A percentile compares a stretch with the other conserved stretches of the same genome.
Conservation (phyloP, 345 rosid species). For the Eucalyptus cloeziana region DNA sequence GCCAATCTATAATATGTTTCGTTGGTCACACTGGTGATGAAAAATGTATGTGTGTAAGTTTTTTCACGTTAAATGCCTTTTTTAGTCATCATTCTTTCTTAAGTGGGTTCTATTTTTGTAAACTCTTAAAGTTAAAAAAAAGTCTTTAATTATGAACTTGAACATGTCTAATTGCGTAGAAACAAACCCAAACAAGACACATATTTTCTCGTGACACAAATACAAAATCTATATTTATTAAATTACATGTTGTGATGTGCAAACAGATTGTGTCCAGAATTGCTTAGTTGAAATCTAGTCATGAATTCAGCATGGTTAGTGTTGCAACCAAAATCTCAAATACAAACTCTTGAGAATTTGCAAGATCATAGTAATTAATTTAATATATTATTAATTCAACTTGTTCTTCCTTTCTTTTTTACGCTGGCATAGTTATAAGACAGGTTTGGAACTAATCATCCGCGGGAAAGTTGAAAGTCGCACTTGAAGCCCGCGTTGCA, state of each 20-base stretch:
- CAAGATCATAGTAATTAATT: background rate
- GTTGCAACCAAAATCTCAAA: background rate
- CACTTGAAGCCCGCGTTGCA: background rate
- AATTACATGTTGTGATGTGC: fast-evolving
- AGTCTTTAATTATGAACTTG: background rate
- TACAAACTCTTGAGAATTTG: background rate
- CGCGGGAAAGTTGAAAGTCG: background rate
- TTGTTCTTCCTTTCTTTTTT: background rate
- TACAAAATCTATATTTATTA: background rate
- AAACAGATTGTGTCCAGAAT: background rate
- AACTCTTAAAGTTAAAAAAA: background rate
- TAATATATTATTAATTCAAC: background rate
- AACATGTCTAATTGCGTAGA: background rate
- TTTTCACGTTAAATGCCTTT: background rate
- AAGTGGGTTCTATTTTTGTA: background rate
- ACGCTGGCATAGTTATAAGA: background rate
- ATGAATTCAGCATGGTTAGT: background rate
- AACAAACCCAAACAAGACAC: background rate
- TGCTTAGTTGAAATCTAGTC: background rate
- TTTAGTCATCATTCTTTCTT: background rate
- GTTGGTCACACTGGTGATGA: background rate
- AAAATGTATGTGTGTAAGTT: background rate
- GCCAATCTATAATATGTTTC: background rate
- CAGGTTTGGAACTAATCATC: background rate
- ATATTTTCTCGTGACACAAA: background rate